Base-by-base conservation (phyloP, 495 filamentous ascomycete genomes). In the Neurospora sp. region DNA sequence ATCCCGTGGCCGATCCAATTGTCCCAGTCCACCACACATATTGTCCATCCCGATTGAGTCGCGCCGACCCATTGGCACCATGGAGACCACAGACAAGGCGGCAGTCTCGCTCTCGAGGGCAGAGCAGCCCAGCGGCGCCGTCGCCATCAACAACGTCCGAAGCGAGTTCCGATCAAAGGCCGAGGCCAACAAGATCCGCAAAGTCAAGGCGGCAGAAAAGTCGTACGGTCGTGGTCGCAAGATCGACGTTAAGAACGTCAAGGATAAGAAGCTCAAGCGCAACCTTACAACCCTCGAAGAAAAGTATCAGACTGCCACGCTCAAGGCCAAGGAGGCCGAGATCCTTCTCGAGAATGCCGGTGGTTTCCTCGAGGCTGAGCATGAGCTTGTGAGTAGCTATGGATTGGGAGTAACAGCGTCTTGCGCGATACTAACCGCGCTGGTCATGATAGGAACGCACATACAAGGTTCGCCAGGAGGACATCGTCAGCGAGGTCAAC, bases 311-410 rank as follows among this genome's bases (percentile, higher is more conserved):
- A 87, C 90, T 77, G 94, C 94, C 3, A 83, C 91, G 0, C 81
- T 96, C 10, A 90, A 90, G 79, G 93, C 95, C 6, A 93, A 94
- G 79, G 94, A 98, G 89, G 93, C 94, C 7, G 96, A 98, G 84
- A 97, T 98, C 74, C 85, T 99, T 62, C 88, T 95, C 43, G 95
- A 97, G 80, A 92, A 97, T 77, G 86, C 90, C n/a, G 85, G 87
- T 24, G 96, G 96, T 8, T 96, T 96, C 76, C 82, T 99, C 43
- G 92, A 98, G 81, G 89, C 96, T 15, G 96, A 99, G 79, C 86
- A 84, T 31, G 95, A 92, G 81, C 87, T 99, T 70, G 54, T 66
- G 2, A 66, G 54, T 34, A 0, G 1, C 28, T 34, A 31, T 66
- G n/a, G 45, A 13, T 0, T 7, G 24, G 10, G 11, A 59, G 10